phyloP scores from a whole-genome alignment of 83 land plant species.

The Picea abies region DNA sequence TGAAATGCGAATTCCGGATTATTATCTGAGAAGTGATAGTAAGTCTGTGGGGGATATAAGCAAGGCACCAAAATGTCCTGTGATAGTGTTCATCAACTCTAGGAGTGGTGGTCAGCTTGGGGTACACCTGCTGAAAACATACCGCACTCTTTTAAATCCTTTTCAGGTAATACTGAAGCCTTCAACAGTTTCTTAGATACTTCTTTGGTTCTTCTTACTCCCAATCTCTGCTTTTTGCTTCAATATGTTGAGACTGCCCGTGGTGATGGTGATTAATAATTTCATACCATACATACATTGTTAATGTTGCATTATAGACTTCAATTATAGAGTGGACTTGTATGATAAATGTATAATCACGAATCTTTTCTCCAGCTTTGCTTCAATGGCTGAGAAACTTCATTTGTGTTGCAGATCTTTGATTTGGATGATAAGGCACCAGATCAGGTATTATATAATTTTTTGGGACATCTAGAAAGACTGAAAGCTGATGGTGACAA shows the following conservation, averaged over 20 bases:
- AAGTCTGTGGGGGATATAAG: not conserved
- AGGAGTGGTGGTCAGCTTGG: constrained; percentile 97
- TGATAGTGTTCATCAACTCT: constrained; percentile 89
- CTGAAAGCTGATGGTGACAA: constrained; percentile 55
- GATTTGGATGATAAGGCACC: constrained; percentile 77
- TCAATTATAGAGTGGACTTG: not conserved
- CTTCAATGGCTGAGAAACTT: not conserved
- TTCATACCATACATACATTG: too few species aligned
- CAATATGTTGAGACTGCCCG: not conserved
- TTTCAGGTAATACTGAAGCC: constrained; percentile 56
- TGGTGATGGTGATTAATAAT: not conserved
- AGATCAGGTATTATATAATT: constrained; percentile 52
- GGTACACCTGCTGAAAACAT: constrained; percentile 55
- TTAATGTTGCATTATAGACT: too few species aligned
- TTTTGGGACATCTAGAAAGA: constrained; percentile 63
- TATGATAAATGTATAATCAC: not conserved
- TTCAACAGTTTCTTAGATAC: not conserved
- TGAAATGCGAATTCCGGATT: constrained; percentile 37
- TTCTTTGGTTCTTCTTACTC: not conserved
- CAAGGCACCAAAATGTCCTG: constrained; percentile 56
- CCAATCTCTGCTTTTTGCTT: not conserved
- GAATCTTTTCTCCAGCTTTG: not conserved
- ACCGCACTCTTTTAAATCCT: constrained; percentile 55
- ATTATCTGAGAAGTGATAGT: constrained; percentile 25
- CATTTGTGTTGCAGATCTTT: constrained; percentile 53